Evolutionary conservation across 495 filamentous ascomycete species (phyloP), one percentile per base, ranked within the genome.

Genomic region (Bathelium albidoporum): DNA sequence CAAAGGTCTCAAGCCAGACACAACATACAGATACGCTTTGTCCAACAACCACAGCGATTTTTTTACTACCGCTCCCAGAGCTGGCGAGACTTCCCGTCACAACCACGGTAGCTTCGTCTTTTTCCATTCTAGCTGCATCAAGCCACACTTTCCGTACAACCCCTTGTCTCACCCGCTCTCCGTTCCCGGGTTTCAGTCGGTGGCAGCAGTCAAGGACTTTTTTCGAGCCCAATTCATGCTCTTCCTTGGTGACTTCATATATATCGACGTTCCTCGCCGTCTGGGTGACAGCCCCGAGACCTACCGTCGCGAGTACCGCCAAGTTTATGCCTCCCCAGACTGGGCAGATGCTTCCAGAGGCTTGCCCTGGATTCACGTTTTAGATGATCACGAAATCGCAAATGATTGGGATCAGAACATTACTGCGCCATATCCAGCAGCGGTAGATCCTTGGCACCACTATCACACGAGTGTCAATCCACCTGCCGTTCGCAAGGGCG

Each of bases 231-330:
- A 86, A 62, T 97, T 98, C 67, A 97, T 98, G 92, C 82, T 98
- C 28, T 98, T 98, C 79, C 84, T 98, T 0, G 94, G 93, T n/a
- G 94, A 98, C 71, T 98, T 97, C 73, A 96, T 98, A 72, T 98
- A 98, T 72, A 86, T 95, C 65, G 94, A 98, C 64, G 90, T 97
- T 0, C 94, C 94, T 0, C 79, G 82, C 32, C 85, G 87, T 39
- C 87, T 90, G 67, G 91, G 90, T 14, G 84, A 79, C 22, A 79
- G 82, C 2, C 76, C 81, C 11, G 84, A 89, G 53, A 84, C 87
- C 70, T 97, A 97, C 74, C 86, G 94, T 36, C 81, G 87, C 65
- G 90, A 96, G 72, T 98, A 98, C 73, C 87, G 93, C 28, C 89
- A 93, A 67, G 83, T 96, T 32, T 98, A 98, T 71, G 85, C 89